Conservation (phyloP, 1,284 basidiomycete species). For the Puccinia horiana region DNA sequence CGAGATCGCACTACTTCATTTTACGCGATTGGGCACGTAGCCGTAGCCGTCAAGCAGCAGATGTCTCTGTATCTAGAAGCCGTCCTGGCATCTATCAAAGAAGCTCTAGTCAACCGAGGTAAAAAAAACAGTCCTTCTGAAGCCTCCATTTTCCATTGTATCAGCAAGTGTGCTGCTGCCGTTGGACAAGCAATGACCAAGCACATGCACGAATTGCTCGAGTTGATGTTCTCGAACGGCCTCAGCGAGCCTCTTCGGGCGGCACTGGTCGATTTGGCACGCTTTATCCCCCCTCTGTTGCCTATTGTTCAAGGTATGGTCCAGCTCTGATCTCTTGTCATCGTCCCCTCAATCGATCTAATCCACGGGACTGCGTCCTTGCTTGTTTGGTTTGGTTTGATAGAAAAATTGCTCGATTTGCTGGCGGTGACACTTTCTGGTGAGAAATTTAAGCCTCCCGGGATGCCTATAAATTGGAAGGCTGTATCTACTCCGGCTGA, state of each 20-base stretch:
- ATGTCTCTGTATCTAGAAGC: constrained; percentile 95
- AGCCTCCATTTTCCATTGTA: constrained; percentile 95
- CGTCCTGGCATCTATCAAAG: constrained; percentile 86
- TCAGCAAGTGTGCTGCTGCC: constrained; percentile 91
- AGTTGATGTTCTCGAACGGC: constrained; percentile 94
- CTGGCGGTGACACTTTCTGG: constrained; percentile 78
- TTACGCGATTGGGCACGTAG: constrained; percentile 93
- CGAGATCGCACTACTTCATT: constrained; percentile 88
- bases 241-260: constrained; percentile 84
- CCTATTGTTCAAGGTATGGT: constrained; percentile 82
- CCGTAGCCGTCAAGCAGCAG: constrained; percentile 83
- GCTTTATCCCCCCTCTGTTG: constrained; percentile 84
- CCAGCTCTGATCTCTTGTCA: constrained; percentile 52
- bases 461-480: constrained; percentile 63
- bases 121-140: constrained; percentile 92
- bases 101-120: constrained; percentile 78
- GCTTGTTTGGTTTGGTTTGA: background rate
- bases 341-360: background rate
- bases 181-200: constrained; percentile 96
- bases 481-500: constrained; percentile 39
- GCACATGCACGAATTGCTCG: constrained; percentile 91
- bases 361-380: constrained; percentile 12
- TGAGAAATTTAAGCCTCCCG: constrained; percentile 79
- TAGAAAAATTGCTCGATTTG: constrained; percentile 82
- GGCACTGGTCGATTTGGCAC: constrained; percentile 82